phyloP scores from a whole-genome alignment of 202 grass and related monocot species.

The Setaria italica region DNA sequence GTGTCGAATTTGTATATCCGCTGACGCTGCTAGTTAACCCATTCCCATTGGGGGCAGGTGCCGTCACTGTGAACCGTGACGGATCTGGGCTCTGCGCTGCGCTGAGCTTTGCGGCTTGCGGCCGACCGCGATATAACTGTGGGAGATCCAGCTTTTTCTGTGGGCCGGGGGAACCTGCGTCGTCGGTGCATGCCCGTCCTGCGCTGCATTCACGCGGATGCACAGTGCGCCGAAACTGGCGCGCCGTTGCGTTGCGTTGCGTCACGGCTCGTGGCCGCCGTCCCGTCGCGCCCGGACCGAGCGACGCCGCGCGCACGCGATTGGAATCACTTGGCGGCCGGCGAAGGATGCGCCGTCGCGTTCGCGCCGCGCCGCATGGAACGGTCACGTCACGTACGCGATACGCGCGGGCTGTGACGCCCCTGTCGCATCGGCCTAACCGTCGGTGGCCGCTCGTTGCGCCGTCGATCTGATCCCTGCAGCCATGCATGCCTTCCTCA shows the following conservation, averaged over 20 bases:
- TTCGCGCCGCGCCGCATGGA: neutral
- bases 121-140: conserved; percentile 41
- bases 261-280: too few species aligned
- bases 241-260: too few species aligned
- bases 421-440: neutral
- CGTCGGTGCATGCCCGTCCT: conserved; percentile 2
- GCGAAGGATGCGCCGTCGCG: neutral
- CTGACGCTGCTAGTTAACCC: too few species aligned
- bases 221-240: neutral
- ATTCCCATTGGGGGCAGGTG: neutral
- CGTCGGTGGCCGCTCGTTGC: conserved; percentile 7
- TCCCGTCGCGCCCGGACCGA: neutral
- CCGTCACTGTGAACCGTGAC: neutral
- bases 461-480: neutral
- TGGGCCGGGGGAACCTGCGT: too few species aligned
- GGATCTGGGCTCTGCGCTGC: neutral
- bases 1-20: neutral
- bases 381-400: neutral
- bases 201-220: neutral
- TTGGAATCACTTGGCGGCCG: neutral
- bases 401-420: neutral
- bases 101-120: neutral
- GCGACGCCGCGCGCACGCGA: neutral
- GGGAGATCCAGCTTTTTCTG: conserved; percentile 14
- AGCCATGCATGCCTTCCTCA: neutral